Evolutionary conservation across 1,284 basidiomycete species (phyloP), one percentile per base, ranked within the genome.

Genomic region (Microbotryum saponariae): DNA sequence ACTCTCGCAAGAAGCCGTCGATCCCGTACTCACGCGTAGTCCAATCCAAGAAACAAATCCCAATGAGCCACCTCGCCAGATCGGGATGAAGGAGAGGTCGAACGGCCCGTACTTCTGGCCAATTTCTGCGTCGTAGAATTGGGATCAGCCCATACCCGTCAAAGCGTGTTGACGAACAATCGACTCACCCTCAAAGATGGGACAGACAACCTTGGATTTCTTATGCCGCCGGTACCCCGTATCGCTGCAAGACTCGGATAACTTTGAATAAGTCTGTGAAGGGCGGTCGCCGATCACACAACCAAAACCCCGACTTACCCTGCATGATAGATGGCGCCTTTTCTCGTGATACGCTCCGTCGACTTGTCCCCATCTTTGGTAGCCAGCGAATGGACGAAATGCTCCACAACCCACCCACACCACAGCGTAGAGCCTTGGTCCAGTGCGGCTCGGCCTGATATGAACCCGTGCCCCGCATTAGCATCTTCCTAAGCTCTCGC

Each of bases 351-450:
- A 12, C 64, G 42, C 25, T 25, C 33, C 3, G 51, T 50, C 16
- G 54, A 16, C 44, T 54, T 47, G 27, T 46, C 48, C 47, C 50
- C n/a, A 37, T 47, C n/a, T 44, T 48, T 29, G 4, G 56, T 54
- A 29, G 55, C 56, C 20, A 51, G 56, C 1, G 61, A 53, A 37
- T 62, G 57, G 33, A 66, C 42, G 12, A 70, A 55, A 25, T 69
- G 66, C 54, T 73, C 68, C 23, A 73, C 63, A 33, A 71, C 64
- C 72, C 72, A 73, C 10, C 72, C 69, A n/a, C 64, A 68, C 72
- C 72, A 73, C 2, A 73, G 55, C 3, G 70, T 67, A 29, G 67
- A 61, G 20, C 62, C 62, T 27, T 67, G 65, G 45, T 73, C 72
- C 2, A 65, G 31, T 3, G 67, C 59, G 3, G 64, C 63, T 7